phyloP scores from a whole-genome alignment of 1,139 yeast genomes.

The Meyerozyma guilliermondii region DNA sequence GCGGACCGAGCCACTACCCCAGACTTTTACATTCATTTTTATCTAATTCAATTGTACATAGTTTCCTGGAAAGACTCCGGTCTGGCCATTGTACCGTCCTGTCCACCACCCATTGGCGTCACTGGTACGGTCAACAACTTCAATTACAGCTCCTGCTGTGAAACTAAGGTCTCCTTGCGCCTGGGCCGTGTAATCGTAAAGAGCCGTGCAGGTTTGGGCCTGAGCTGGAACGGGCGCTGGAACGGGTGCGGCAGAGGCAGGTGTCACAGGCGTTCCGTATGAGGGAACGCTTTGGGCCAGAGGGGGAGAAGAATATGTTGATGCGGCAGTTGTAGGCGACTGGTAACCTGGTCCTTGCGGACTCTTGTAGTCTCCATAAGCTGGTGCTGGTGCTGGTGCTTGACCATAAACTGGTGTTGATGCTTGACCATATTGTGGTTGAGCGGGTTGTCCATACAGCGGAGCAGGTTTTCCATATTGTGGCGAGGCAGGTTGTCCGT shows the following conservation, averaged over 20 bases:
- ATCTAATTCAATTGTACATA: conserved; percentile 66
- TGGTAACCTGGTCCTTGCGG: conserved; percentile 7
- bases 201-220: conserved; percentile 62
- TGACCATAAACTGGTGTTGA: not conserved
- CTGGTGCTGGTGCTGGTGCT: conserved; percentile 3
- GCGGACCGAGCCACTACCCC: not conserved
- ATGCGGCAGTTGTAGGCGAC: not conserved
- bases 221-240: conserved; percentile 17
- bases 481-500: not conserved
- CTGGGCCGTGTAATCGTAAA: conserved; percentile 75
- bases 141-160: conserved; percentile 83
- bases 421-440: conserved; percentile 7
- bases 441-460: not conserved
- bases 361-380: conserved; percentile 19
- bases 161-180: conserved; percentile 87
- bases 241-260: conserved; percentile 29
- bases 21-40: not conserved
- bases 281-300: conserved; percentile 8
- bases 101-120: conserved; percentile 99
- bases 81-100: conserved; percentile 78
- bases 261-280: conserved; percentile 11
- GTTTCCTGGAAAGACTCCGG: conserved; percentile 94
- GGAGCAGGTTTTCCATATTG: not conserved
- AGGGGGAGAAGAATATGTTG: conserved; percentile 1
- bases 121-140: conserved; percentile 71